These are phyloP conservation scores for Trypanosoma cruzi DNA, from an alignment of 208 protist genomes.

Conservation along the genomic window DNA sequence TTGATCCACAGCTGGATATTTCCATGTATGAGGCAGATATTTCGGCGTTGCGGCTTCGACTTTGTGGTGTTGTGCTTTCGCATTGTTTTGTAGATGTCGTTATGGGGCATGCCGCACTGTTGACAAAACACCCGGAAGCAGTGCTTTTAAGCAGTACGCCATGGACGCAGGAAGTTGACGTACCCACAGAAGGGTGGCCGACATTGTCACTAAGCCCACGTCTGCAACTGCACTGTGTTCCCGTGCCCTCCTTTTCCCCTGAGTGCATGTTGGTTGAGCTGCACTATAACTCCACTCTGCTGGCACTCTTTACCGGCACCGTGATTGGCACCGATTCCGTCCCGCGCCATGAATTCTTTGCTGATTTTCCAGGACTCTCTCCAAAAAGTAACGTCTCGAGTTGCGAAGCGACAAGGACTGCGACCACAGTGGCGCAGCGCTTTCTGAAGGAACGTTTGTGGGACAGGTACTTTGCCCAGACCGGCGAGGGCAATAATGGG, in stretches of 20 bases:
- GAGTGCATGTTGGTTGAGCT: slow-evolving; percentile 75
- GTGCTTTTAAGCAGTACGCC: slow-evolving; percentile 33
- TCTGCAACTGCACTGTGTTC: slow-evolving; percentile 37
- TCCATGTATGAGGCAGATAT: slow-evolving; percentile 50
- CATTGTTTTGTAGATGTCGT: slow-evolving; percentile 74
- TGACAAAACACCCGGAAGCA: slow-evolving; percentile 21
- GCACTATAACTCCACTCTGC: slow-evolving; percentile 28
- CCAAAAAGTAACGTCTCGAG: background rate
- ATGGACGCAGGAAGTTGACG: background rate
- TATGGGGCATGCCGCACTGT: slow-evolving; percentile 42
- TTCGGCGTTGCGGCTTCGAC: slow-evolving; percentile 27
- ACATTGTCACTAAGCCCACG: slow-evolving; percentile 19
- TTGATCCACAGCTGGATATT: slow-evolving; percentile 56
- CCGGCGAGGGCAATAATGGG: slow-evolving; percentile 3
- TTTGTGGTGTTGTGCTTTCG: slow-evolving; percentile 56
- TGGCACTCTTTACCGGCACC: slow-evolving; percentile 63
- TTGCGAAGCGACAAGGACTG: background rate
- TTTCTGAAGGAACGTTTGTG: slow-evolving; percentile 47
- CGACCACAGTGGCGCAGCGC: slow-evolving; percentile 22
- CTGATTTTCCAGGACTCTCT: slow-evolving; percentile 21
- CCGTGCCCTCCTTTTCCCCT: slow-evolving; percentile 65
- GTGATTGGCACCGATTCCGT: slow-evolving; percentile 56
- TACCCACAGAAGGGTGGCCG: background rate
- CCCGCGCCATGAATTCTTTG: slow-evolving; percentile 56
- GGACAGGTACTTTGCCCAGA: slow-evolving; percentile 39